Evolutionary conservation across 1,139 yeast species (phyloP), one percentile per base, ranked within the genome.

Genomic region (Magnusiomyces clavatus): DNA sequence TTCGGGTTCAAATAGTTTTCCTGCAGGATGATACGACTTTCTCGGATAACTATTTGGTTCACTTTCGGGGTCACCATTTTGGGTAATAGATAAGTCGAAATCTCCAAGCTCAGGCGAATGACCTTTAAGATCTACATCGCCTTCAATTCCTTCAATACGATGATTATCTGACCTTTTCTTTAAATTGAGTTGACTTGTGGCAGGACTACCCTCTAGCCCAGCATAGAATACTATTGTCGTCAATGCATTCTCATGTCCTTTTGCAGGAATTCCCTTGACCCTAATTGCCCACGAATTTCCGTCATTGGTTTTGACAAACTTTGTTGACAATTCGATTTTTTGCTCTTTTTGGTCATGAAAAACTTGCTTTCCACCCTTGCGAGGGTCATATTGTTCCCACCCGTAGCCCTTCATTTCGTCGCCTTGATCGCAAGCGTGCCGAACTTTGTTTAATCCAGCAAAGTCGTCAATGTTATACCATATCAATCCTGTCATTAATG

Each of bases 371-470:
- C 99, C 98, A 37, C 98, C 99, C 29, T 69, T 57, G 58, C 97
- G 76, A 2, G 97, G 92, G 64, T 94, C 97, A 66, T 83, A 92
- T 47, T 76, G 72, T 19, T 81, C 76, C 97, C 97, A 92, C 41
- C 94, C 90, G 61, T 88, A 94, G 52, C 78, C 82, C 42, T 74
- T 76, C 74, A 89, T 75, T 46, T 81, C 77, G 61, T 89, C 94
- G 41, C 74, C 72, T 60, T 83, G 90, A 56, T 86, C 92, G 61
- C 90, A 88, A 53, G 79, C 76, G 66, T 92, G 97, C 60, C 96
- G 80, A n/a, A 85, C 65, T 24, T 74, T 72, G 4, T 71, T 71
- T n/a, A 86, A 63, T 1, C 85, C 83, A n/a, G 70, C 67, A 57
- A 77, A 75, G 41, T 73, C 70, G 56, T 86, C 84, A 6, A 80